Base-by-base conservation (phyloP, 495 filamentous ascomycete genomes). In the Penicillium psychrofluorescens region DNA sequence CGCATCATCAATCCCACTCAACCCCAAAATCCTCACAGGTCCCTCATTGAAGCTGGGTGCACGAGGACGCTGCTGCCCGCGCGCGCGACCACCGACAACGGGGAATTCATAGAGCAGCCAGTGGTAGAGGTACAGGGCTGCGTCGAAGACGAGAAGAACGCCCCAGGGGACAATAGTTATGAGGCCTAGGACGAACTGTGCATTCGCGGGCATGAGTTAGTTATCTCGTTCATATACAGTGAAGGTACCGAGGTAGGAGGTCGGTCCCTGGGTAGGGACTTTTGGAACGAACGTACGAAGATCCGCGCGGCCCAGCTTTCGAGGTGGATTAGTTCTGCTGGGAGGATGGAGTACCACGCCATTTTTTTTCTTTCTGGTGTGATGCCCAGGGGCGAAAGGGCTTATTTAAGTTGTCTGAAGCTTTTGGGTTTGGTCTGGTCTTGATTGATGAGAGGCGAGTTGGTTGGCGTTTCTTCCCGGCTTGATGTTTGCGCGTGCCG, bases 161-260 rank as follows among this genome's bases (percentile, higher is more conserved):
- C 75, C 55, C 82, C 84, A 88, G 4, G 85, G 85, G 10, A 74
- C 70, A 43, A 89, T 79, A 6, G 76, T 80, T 22, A 86, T 51
- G 29, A 81, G 51, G 27, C 74, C 81, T 39, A 87, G 72, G 38
- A 88, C 49, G 11, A 88, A 54, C 85, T 88, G 49, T 59, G 36
- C 11, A 36, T 36, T 29, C 34, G 38, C 13, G 40, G 29, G 32
- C 34, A 33, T 47, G 16, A 31, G 44, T 45, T 22, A 22, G 22
- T 22, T 22, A 4, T 22, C 22, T 3, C 22, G 22, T 22, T 22
- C 22, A 22, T 22, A 22, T 22, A 22, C 22, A 22, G 22, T 22
- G 2, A 3, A 22, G 22, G 22, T 22, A 22, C 22, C 22, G 22
- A 22, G 22, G 22, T 22, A 6, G 22, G 22, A 22, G 22, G 22